Evolutionary conservation across 371 early-diverging fungal species (phyloP), one percentile per base, ranked within the genome.

Genomic region (Zancudomyces culisetae): DNA sequence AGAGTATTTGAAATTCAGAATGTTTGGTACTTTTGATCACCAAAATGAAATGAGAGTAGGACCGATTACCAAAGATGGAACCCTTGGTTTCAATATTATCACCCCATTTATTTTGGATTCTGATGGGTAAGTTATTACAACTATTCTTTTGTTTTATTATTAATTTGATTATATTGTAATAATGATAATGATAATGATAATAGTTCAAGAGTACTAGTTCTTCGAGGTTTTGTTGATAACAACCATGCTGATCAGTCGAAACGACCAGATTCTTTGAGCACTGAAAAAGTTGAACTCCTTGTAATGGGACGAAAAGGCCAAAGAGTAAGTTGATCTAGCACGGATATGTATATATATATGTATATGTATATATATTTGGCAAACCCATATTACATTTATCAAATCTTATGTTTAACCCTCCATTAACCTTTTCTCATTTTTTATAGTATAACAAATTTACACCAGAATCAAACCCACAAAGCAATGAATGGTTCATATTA

Each of bases 51-150:
- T 88, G 57, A 67, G 81, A 12, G 55, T 88, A 20, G 90, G 90
- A 0, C 89, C 85, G 8, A 71, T 87, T 45, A 76, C 81, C 1
- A 65, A 77, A 27, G 85, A 83, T 52, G 81, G 81, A 22, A 71
- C 74, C 49, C 74, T 72, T 0, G 94, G 94, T 0, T 91, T 83
- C 58, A 77, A 78, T 52, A 62, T 90, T 0, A 71, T 89, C 21
- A 86, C 90, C 1, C 90, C 91, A n/a, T 74, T 91, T 52, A 75
- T 75, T 56, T 74, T n/a, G n/a, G n/a, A n/a, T n/a, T n/a, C n/a
- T n/a, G n/a, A n/a, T n/a, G n/a, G n/a, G n/a, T n/a, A n/a, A n/a
- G n/a, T n/a, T n/a, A n/a, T n/a, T n/a, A n/a, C n/a, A n/a, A n/a
- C n/a, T n/a, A n/a, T n/a, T n/a, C n/a, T n/a, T n/a, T n/a, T n/a